Conservation (phyloP, 140 eudicot genomes). For the Ambrosia hybrid region DNA sequence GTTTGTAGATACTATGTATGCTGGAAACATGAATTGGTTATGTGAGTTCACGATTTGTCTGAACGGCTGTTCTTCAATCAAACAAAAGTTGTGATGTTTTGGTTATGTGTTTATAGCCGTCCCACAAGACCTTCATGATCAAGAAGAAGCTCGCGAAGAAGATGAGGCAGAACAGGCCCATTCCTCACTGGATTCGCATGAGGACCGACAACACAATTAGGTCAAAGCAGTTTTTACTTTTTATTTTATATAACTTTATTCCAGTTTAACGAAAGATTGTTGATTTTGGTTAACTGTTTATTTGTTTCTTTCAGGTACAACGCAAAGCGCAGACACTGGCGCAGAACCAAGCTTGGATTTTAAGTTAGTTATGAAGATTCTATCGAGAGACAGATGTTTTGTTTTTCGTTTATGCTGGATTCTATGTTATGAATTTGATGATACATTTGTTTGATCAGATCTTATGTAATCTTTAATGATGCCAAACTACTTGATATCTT, state of each 20-base stretch:
- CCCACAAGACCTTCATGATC: slow-evolving; percentile 82
- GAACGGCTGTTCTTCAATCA: too few relatives aligned
- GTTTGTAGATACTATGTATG: too few relatives aligned
- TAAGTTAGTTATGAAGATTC: slow-evolving; percentile 25
- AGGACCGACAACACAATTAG: slow-evolving; percentile 86
- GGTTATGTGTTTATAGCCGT: slow-evolving; percentile 44
- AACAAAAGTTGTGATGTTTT: not conserved
- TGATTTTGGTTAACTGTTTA: not conserved
- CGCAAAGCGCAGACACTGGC: slow-evolving; percentile 91
- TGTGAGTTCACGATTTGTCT: not conserved
- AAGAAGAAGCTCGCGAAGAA: slow-evolving; percentile 94
- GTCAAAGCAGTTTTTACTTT: slow-evolving; percentile 16
- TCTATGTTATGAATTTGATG: slow-evolving; percentile 1
- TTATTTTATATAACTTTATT: not conserved
- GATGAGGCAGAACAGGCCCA: slow-evolving; percentile 95
- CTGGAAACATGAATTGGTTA: not conserved
- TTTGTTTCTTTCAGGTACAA: slow-evolving; percentile 49
- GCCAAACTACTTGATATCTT: not conserved
- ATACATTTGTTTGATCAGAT: slow-evolving; percentile 23
- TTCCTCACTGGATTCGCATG: slow-evolving; percentile 94
- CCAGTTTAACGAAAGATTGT: not conserved
- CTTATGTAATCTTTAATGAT: slow-evolving; percentile 3
- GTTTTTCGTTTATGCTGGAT: slow-evolving; percentile 15
- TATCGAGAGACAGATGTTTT: slow-evolving; percentile 19
- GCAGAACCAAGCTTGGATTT: slow-evolving; percentile 83